Evolutionary conservation across 345 rosid genomes (phyloP), one percentile per base, ranked within the genome.

Genomic region (Salix viminalis): DNA sequence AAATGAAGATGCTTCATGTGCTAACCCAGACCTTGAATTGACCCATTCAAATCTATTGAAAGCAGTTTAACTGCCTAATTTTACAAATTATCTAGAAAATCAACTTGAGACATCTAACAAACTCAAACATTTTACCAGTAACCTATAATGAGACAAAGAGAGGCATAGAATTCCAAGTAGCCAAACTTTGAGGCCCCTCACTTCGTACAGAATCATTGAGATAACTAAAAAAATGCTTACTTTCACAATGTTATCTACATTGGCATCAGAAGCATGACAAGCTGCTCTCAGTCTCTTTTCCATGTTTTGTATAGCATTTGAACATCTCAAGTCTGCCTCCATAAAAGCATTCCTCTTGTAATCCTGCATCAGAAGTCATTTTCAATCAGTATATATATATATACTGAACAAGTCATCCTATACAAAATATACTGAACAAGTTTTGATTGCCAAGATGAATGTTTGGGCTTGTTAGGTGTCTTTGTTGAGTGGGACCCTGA

Each of bases 271-370:
- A 80, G 95, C 85, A 85, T 94, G 92, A 79, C 99, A 96, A 78
- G 97, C 98, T 83, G 96, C 87, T 82, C 97, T 88, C 77, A 96
- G 86, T 78, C 89, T 91, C 88, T 86, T 91, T 82, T 91, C 99
- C 99, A 96, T 93, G 65, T 88, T 89, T 79, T 90, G 99, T 41
- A 94, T 84, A 68, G 89, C 60, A 80, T 76, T 88, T 70, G 96
- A 87, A 83, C 98, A 94, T 66, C 44, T 85, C 82, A 91, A 34
- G 66, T 96, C 99, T 75, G 99, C 99, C 81, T 96, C 93, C 97
- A 92, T 88, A 80, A 84, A 94, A 7, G 91, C 90, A 73, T 86
- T 92, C 83, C 82, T 91, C 82, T 86, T 93, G 80, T 89, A 89
- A 75, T 94, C 98, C 99, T 96, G 86, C 80, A 87, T 74, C 75